phyloP scores from a whole-genome alignment of 208 protist genomes.

The Sergeia podlipaevii region DNA sequence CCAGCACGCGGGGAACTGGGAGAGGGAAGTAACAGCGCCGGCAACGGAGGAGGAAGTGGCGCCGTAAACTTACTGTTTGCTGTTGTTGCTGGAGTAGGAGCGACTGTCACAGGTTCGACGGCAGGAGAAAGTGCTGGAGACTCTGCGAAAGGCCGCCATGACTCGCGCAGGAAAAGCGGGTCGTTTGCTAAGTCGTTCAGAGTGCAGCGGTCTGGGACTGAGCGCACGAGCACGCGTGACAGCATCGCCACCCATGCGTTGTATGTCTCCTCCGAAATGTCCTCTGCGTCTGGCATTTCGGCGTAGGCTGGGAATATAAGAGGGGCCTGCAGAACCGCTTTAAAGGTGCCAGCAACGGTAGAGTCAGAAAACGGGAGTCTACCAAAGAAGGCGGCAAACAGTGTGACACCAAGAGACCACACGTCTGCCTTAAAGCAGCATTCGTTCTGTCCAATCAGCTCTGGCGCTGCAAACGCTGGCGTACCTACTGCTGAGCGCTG shows the following conservation, averaged over 20 bases:
- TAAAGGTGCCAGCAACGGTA: slow-evolving; percentile 39
- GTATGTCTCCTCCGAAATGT: slow-evolving; percentile 26
- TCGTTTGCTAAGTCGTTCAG: not conserved
- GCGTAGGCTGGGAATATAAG: slow-evolving; percentile 24
- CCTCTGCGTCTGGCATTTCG: slow-evolving; percentile 12
- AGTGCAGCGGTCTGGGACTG: slow-evolving; percentile 14
- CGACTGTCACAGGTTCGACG: slow-evolving; percentile 9
- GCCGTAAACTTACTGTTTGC: no score
- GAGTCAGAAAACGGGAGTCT: slow-evolving; percentile 83
- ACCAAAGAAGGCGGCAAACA: slow-evolving; percentile 90
- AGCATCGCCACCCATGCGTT: slow-evolving; percentile 38
- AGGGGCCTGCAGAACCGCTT: slow-evolving; percentile 19
- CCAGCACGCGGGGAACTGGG: no score
- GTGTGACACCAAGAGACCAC: slow-evolving; percentile 94
- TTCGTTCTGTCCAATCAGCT: slow-evolving; percentile 37
- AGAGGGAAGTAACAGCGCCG: no score
- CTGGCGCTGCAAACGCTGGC: slow-evolving; percentile 49
- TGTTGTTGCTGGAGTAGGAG: no score
- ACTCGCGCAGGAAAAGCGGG: slow-evolving; percentile 1
- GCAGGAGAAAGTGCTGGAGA: slow-evolving; percentile 12
- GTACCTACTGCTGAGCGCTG: slow-evolving; percentile 26
- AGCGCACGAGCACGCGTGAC: slow-evolving; percentile 30
- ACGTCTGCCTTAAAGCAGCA: slow-evolving; percentile 81
- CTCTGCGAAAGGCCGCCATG: not conserved
- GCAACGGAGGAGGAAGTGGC: no score